A percentile compares a stretch with the other conserved stretches of the same genome.
These are phyloP conservation scores for Phyllosticta citrichinensis DNA, from an alignment of 2,329 filamentous ascomycete species.

Conservation along the genomic window DNA sequence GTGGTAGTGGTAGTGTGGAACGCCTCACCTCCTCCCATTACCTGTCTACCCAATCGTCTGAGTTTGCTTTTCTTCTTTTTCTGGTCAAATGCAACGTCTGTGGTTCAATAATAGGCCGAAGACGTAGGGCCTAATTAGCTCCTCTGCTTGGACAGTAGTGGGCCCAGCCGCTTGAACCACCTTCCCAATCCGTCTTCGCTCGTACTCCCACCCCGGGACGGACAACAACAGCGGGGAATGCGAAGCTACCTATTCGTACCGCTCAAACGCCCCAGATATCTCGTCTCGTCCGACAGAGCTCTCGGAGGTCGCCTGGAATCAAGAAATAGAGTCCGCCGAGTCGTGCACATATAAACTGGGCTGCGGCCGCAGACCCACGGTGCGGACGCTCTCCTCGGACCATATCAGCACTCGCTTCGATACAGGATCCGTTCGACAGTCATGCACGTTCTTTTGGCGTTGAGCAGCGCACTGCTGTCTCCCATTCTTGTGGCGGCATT, in stretches of 20 bases:
- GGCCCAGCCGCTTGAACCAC: slow-evolving; percentile 6
- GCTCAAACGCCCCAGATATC: background rate
- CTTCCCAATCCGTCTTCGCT: slow-evolving; percentile 9
- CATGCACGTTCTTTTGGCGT: slow-evolving; percentile 3
- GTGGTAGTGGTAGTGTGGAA: background rate
- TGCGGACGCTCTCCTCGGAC: background rate
- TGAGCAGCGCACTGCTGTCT: slow-evolving; percentile 3
- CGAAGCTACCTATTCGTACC: background rate
- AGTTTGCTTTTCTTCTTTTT: background rate
- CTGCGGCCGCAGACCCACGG: background rate
- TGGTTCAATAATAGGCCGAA: background rate
- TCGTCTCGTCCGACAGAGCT: slow-evolving; percentile 1
- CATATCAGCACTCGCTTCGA: background rate
- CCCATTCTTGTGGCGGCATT: slow-evolving; percentile 14
- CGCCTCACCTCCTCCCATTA: background rate
- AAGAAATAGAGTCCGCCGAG: background rate
- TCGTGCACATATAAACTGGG: background rate
- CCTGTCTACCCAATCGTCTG: background rate
- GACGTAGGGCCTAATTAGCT: background rate
- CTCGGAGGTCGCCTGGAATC: slow-evolving; percentile 1
- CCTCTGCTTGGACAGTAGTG: background rate
- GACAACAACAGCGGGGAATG: background rate
- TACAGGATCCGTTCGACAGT: background rate
- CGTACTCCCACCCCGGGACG: background rate
- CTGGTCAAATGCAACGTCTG: background rate